These are phyloP conservation scores for Zasmidium angulare DNA, from an alignment of 2,329 filamentous ascomycete species.

Conservation along the genomic window DNA sequence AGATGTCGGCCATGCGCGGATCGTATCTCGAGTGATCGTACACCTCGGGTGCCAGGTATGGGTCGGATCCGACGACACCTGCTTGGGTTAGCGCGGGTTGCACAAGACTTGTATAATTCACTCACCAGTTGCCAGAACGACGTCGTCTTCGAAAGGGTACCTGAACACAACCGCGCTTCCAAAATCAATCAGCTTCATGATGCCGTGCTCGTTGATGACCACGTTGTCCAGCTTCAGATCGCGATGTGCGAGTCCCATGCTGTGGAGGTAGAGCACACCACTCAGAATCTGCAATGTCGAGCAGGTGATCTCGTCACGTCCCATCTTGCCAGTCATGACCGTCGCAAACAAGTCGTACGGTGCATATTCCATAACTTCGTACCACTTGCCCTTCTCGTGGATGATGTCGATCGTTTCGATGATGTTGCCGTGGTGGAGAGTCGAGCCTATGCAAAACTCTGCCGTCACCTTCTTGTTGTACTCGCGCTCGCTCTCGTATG, in stretches of 20 bases:
- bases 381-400: slow-evolving; percentile 91
- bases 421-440: slow-evolving; percentile 94
- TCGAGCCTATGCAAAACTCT: slow-evolving; percentile 97
- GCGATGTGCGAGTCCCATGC: slow-evolving; percentile 90
- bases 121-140: slow-evolving; percentile 78
- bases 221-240: slow-evolving; percentile 98
- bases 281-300: slow-evolving; percentile 92
- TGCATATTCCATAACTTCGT: slow-evolving; percentile 98
- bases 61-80: slow-evolving; percentile 85
- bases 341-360: slow-evolving; percentile 95
- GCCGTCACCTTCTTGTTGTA: slow-evolving; percentile 98
- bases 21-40: slow-evolving; percentile 94
- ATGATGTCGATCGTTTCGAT: slow-evolving; percentile 98
- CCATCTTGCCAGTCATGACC: slow-evolving; percentile 99
- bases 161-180: slow-evolving; percentile 95
- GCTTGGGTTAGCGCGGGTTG: slow-evolving; percentile 10
- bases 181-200: slow-evolving; percentile 99
- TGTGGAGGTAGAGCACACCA: slow-evolving; percentile 90
- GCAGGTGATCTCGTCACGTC: slow-evolving; percentile 83
- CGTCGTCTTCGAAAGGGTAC: slow-evolving; percentile 92
- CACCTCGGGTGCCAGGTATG: slow-evolving; percentile 94
- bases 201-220: slow-evolving; percentile 90
- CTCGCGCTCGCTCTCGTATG: slow-evolving; percentile 90
- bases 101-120: slow-evolving; percentile 11
- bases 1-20: slow-evolving; percentile 89